phyloP scores from a whole-genome alignment of 164 flowering plant species.

The Berberis thunbergii region DNA sequence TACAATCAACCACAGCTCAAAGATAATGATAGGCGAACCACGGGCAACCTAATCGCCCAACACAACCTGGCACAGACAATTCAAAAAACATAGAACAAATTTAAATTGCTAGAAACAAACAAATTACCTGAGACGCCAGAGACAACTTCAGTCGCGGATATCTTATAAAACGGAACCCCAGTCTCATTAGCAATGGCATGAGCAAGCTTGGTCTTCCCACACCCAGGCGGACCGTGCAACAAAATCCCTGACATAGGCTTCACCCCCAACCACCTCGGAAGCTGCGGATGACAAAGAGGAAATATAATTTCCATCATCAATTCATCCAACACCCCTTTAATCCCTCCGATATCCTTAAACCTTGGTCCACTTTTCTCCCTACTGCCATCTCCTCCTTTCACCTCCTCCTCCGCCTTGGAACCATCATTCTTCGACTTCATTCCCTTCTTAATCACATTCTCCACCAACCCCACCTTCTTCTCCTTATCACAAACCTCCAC shows the following conservation, averaged over 20 bases:
- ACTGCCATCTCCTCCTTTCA: conserved; percentile 11
- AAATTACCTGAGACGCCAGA: conserved; percentile 82
- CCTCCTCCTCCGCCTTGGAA: conserved; percentile 1
- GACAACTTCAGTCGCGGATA: conserved; percentile 85
- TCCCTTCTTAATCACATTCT: conserved; percentile 3
- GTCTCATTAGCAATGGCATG: conserved; percentile 95
- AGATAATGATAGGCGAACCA: no score
- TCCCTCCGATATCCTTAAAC: conserved; percentile 87
- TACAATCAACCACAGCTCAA: no score
- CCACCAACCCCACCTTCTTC: conserved; percentile 15
- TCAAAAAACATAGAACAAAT: neutral
- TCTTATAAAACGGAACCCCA: conserved; percentile 72
- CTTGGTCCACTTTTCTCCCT: conserved; percentile 41
- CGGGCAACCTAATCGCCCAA: neutral
- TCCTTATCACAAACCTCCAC: conserved; percentile 38
- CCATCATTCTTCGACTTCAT: conserved; percentile 7
- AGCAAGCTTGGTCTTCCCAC: conserved; percentile 96
- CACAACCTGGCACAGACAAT: neutral
- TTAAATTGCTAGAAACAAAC: neutral
- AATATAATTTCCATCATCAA: conserved; percentile 66
- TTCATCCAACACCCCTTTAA: conserved; percentile 53
- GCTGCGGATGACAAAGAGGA: conserved; percentile 60
- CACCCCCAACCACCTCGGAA: conserved; percentile 61
- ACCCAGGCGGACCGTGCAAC: conserved; percentile 91
- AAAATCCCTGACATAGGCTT: conserved; percentile 70